A percentile compares a stretch with the other conserved stretches of the same genome.
phyloP scores from a whole-genome alignment of 2,329 filamentous ascomycete genomes.

The Neoscytalidium dimidiatum region DNA sequence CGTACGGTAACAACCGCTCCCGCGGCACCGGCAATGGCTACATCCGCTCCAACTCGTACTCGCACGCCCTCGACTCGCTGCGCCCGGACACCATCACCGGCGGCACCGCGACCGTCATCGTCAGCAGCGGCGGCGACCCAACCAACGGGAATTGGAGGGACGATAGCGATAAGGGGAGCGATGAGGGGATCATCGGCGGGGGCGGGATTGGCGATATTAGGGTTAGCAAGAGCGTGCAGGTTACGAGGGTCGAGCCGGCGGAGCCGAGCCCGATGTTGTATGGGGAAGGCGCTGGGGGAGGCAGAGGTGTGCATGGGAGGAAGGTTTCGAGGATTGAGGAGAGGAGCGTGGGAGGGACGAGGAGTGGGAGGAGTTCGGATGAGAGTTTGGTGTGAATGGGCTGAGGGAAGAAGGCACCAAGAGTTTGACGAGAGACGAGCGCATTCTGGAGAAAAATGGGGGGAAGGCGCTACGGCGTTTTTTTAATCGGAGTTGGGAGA shows the following conservation, averaged over 20 bases:
- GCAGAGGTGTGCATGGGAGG: not conserved
- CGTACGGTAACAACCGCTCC: not conserved
- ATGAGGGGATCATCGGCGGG: slow-evolving; percentile 10
- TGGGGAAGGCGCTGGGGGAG: not conserved
- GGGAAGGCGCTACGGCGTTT: not conserved
- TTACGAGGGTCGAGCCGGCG: slow-evolving; percentile 11
- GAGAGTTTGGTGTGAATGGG: slow-evolving; percentile 2
- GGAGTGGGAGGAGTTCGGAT: not conserved
- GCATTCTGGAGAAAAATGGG: not conserved
- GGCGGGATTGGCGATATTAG: slow-evolving; percentile 12
- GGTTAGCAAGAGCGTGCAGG: slow-evolving; percentile 17
- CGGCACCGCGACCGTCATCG: not conserved
- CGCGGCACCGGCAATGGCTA: slow-evolving; percentile 19
- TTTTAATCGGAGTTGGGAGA: not conserved
- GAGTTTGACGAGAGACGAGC: not conserved
- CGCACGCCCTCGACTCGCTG: slow-evolving; percentile 18
- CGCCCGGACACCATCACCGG: slow-evolving; percentile 18
- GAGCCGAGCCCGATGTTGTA: not conserved
- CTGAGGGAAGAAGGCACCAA: not conserved
- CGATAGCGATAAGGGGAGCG: slow-evolving; percentile 10
- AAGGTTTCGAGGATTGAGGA: slow-evolving; percentile 2
- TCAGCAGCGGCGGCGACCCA: not conserved
- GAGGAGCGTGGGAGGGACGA: not conserved
- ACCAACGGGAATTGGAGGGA: slow-evolving; percentile 2
- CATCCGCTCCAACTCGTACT: slow-evolving; percentile 17